Evolutionary conservation across 768 basidiomycete genomes (phyloP), one percentile per base, ranked within the genome.

Genomic region (Rhizopogon salebrosus): DNA sequence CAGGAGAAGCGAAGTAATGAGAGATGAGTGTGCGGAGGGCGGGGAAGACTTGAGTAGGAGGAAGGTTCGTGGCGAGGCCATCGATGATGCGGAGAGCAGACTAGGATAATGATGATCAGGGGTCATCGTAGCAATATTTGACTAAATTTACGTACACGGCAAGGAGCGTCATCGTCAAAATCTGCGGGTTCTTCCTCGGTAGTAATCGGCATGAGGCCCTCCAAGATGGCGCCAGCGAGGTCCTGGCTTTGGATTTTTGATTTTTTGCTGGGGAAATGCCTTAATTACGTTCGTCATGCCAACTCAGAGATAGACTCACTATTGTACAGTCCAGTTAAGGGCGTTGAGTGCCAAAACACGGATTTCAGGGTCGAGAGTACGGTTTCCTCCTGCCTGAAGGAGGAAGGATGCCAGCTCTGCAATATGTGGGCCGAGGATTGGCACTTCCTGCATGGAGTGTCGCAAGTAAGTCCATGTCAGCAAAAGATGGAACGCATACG

Each of bases 271-370:
- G 3, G 59, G 52, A 37, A 13, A 54, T 49, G 42, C 61, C 60
- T 49, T 39, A 46, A 37, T 22, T 51, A 6, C 43, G 26, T 8
- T 49, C 18, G 39, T n/a, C 18, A 18, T 24, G 18, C n/a, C 6
- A 9, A 34, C 36, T 16, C 34, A 41, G 11, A 27, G 18, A 3
- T 1, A 9, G 6, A 72, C 87, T 61, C 62, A 86, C 93, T 98
- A 98, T 77, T 95, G 89, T 50, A 98, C 87, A 7, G 94, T 92
- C 95, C 95, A 98, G 64, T 92, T 89, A 8, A 99, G 82, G 6
- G 91, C 89, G 63, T 98, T 98, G 36, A 99, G 80, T 9, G 89
- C 85, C 60, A 97, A 86, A 54, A 94, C 82, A 53, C 97, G 88
- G 54, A 97, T 82, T 48, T 90, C 92, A 43, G 73, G 70, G 41